These are phyloP conservation scores for Rostrohypoxylon terebratum DNA, from an alignment of 495 filamentous ascomycete genomes.

Conservation along the genomic window DNA sequence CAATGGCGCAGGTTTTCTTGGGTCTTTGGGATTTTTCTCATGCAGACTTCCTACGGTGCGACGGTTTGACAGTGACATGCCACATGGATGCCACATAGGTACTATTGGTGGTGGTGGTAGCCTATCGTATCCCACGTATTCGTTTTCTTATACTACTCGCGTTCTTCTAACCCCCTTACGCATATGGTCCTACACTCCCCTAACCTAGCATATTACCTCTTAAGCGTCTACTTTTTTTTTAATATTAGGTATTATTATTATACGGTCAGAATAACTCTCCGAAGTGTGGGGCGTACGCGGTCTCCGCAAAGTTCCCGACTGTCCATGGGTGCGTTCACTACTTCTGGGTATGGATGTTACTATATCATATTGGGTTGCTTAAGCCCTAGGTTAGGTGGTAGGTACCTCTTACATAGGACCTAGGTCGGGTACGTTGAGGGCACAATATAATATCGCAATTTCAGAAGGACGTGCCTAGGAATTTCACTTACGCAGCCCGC, in stretches of 20 bases:
- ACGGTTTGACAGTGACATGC: background rate
- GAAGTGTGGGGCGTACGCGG: constrained; percentile 26
- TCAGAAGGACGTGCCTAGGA: background rate
- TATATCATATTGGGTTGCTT: background rate
- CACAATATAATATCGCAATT: background rate
- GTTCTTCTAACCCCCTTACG: background rate
- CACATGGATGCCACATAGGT: background rate
- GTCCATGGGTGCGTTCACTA: background rate
- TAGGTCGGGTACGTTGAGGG: too few species aligned
- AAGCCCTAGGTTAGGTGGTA: too few species aligned
- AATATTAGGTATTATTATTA: background rate
- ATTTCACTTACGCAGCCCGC: constrained; percentile 3
- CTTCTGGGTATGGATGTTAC: background rate
- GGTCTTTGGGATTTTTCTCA: too few species aligned
- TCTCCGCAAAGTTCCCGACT: constrained; percentile 9
- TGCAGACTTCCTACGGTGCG: background rate
- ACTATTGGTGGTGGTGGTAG: too few species aligned
- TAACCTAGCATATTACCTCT: background rate
- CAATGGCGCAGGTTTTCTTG: too few species aligned
- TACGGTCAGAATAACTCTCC: constrained; percentile 14
- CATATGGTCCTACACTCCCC: background rate
- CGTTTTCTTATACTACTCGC: constrained; percentile 31
- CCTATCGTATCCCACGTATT: constrained; percentile 27
- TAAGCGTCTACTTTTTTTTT: background rate
- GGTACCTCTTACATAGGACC: too few species aligned